Conservation (phyloP, 495 filamentous ascomycete species). For the Penicillium manginii region DNA sequence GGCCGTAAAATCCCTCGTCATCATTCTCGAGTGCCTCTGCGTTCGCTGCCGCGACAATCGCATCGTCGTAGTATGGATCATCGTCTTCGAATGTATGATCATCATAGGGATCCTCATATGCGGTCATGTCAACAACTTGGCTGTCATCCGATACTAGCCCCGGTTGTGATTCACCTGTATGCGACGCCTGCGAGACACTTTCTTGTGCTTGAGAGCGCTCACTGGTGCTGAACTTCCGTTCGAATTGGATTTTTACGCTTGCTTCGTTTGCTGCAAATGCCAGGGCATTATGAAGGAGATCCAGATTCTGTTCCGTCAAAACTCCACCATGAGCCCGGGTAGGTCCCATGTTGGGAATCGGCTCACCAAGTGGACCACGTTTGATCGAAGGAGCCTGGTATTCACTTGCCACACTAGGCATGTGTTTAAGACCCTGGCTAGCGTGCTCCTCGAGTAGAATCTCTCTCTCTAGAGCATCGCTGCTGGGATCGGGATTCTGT, state of each 20-base stretch:
- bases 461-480: conserved; percentile 19
- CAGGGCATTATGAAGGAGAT: conserved; percentile 79
- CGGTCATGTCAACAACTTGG: conserved; percentile 42
- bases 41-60: conserved; percentile 93
- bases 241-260: conserved; percentile 69
- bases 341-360: conserved; percentile 33
- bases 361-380: conserved; percentile 34
- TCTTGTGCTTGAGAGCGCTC: conserved; percentile 42
- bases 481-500: conserved; percentile 7
- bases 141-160: conserved; percentile 51
- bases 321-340: conserved; percentile 43
- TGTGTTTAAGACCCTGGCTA: conserved; percentile 35
- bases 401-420: conserved; percentile 49
- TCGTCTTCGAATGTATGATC: conserved; percentile 60
- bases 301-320: conserved; percentile 62
- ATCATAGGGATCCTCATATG: conserved; percentile 55
- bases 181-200: conserved; percentile 35
- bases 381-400: conserved; percentile 30
- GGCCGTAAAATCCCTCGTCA: conserved; percentile 89
- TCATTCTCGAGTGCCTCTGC: conserved; percentile 92
- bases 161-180: conserved; percentile 52
- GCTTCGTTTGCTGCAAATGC: conserved; percentile 77
- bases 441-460: conserved; percentile 21
- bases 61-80: conserved; percentile 74
- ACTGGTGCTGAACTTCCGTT: conserved; percentile 53